Base-by-base conservation (phyloP, 352 stramenopile species). In the Pythium rishiriense region DNA sequence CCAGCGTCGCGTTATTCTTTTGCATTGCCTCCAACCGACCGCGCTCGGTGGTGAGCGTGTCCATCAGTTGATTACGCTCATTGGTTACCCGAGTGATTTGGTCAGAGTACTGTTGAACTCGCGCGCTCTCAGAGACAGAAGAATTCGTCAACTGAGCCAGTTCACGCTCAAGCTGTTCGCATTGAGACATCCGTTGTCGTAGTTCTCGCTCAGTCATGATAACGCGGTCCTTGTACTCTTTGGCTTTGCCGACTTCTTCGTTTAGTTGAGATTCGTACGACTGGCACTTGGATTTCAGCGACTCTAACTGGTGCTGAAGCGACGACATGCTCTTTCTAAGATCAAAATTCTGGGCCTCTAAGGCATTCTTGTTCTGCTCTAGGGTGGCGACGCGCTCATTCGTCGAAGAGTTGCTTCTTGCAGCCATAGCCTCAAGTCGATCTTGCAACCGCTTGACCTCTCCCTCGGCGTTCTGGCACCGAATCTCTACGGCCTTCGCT, bases 271-370 rank as follows among this genome's bases (percentile, higher is more conserved):
- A 31, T 19, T 89, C 74, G 24, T 73, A 84, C 2, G 75, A 46
- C 26, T 72, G 65, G 15, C 85, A 74, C 22, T 84, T 85, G 15
- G 58, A 68, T 58, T 85, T 69, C 24, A 88, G 67, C 5, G 67
- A 52, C 48, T 89, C 76, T 0, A 87, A 37, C 21, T 88, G 69
- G 21, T 80, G 51, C 61, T 88, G 78, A 4, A 87, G 75, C 7
- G 59, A 59, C n/a, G 74, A 57, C 21, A 88, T 37, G 21, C 79
- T 70, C 19, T 69, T 62, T 4, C 78, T 78, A n/a, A 91, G 73
- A 3, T 73, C 68, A 5, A 75, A 75, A 43, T 87, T 87, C 26
- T 88, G 73, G 28, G 80, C 50, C 52, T 91, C 82, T n/a, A 85
- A 74, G 8, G 64, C 53, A 22, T 78, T 69, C 2, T 81, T 79